Evolutionary conservation across 805 yeast species (phyloP).

Genomic region (Tetrapisispora phaffii): DNA sequence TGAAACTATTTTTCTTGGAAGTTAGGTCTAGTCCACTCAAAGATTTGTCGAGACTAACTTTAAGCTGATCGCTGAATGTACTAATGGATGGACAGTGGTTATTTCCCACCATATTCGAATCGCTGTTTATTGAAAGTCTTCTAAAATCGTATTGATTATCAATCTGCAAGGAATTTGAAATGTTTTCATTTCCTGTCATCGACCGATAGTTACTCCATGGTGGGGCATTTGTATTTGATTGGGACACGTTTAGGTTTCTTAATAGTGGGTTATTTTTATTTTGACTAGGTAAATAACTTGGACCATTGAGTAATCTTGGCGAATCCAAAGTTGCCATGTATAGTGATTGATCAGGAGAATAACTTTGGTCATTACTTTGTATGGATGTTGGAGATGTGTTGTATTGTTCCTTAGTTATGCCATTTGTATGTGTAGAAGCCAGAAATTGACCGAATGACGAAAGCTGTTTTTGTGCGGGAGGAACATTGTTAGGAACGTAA

Average conservation of each 20-base stretch:
- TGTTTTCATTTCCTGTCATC: not conserved
- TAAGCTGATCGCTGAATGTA: slow-evolving; percentile 18
- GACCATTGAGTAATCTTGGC: slow-evolving; percentile 27
- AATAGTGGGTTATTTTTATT: slow-evolving; percentile 22
- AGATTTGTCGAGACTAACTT: slow-evolving; percentile 24
- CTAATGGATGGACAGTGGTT: not conserved
- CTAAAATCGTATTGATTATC: not conserved
- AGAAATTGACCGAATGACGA: not conserved
- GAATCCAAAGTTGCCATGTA: not conserved
- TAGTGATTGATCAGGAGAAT: not conserved
- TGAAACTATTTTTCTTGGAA: slow-evolving; percentile 1
- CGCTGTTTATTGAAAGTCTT: not conserved
- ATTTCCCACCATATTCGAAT: not conserved
- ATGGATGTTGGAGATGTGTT: not conserved
- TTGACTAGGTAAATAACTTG: slow-evolving; percentile 4
- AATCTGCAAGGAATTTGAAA: not conserved
- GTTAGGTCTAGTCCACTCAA: slow-evolving; percentile 25
- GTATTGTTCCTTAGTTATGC: not conserved
- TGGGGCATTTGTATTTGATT: not conserved
- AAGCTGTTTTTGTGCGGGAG: not conserved
- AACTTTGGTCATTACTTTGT: not conserved
- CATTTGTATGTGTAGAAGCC: not conserved
- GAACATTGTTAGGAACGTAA: not conserved
- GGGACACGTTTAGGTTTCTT: slow-evolving; percentile 17
- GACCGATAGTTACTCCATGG: not conserved